Evolutionary conservation across 345 rosid species (phyloP).

Genomic region (Psidium guajava): DNA sequence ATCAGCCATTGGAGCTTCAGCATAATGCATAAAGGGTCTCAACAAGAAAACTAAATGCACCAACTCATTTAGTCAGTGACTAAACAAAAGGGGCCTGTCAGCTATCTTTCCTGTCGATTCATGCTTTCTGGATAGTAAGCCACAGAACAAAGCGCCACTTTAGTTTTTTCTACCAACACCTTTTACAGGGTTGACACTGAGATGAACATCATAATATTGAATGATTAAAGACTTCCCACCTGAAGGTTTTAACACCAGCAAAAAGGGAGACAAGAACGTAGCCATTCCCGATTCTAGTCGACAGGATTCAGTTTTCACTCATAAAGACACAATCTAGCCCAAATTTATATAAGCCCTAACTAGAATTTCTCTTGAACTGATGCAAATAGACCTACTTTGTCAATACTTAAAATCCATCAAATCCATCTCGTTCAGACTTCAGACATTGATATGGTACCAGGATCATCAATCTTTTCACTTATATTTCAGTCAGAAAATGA

Average conservation of each 20-base stretch:
- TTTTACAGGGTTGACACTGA: neutral
- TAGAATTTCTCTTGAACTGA: neutral
- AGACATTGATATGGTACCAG: neutral
- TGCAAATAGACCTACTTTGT: neutral
- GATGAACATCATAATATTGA: neutral
- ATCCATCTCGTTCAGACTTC: neutral
- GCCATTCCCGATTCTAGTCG: neutral
- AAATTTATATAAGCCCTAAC: neutral
- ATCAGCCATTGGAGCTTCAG: neutral
- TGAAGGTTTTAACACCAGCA: neutral
- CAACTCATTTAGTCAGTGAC: neutral
- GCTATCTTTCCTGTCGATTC: neutral
- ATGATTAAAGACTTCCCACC: neutral
- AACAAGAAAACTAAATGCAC: neutral
- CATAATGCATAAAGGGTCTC: neutral
- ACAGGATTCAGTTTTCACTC: neutral
- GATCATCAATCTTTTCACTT: neutral
- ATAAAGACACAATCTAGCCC: neutral
- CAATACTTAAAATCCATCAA: neutral
- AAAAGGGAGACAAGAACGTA: neutral
- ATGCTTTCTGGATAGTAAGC: neutral
- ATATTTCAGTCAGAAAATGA: neutral
- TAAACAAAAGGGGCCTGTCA: neutral
- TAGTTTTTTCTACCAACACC: neutral
- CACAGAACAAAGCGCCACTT: neutral